These are phyloP conservation scores for Crithidia acanthocephali DNA, from an alignment of 208 protist species.

Conservation along the genomic window DNA sequence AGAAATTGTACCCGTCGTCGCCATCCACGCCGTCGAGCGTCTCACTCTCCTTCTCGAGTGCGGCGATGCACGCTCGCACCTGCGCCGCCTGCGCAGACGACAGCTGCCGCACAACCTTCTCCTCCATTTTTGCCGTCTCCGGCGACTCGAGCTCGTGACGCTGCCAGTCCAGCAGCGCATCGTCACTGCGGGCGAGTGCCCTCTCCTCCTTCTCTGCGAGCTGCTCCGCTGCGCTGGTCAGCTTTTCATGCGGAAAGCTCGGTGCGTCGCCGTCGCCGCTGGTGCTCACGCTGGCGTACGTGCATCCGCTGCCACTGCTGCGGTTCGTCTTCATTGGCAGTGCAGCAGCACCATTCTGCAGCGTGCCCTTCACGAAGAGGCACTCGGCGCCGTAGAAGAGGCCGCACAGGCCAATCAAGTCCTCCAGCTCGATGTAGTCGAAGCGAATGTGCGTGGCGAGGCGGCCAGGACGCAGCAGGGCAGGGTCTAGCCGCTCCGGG, in stretches of 20 bases:
- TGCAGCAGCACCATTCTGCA: background rate
- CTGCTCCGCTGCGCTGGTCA: background rate
- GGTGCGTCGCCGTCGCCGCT: background rate
- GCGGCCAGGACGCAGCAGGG: constrained; percentile 33
- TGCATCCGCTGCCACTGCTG: background rate
- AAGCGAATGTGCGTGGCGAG: constrained; percentile 31
- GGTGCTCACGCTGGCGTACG: background rate
- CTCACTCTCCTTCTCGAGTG: constrained; percentile 19
- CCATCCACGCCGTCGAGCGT: background rate
- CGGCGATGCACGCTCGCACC: constrained; percentile 20
- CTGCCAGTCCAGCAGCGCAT: constrained; percentile 1
- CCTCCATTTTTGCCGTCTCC: background rate
- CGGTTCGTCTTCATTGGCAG: background rate
- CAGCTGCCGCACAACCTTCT: constrained; percentile 20
- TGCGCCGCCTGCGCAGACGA: constrained; percentile 9
- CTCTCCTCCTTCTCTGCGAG: background rate
- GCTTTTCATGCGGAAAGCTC: constrained; percentile 7
- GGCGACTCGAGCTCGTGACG: background rate
- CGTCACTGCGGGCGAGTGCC: background rate
- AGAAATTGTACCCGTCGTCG: constrained; percentile 14
- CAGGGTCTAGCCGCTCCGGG: constrained; percentile 30
- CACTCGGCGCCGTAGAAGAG: constrained; percentile 25
- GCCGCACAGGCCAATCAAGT: constrained; percentile 16
- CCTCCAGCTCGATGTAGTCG: constrained; percentile 33
- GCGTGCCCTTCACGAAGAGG: background rate